These are phyloP conservation scores for Gautieria morchelliformis DNA, from an alignment of 768 basidiomycete species.

Conservation along the genomic window DNA sequence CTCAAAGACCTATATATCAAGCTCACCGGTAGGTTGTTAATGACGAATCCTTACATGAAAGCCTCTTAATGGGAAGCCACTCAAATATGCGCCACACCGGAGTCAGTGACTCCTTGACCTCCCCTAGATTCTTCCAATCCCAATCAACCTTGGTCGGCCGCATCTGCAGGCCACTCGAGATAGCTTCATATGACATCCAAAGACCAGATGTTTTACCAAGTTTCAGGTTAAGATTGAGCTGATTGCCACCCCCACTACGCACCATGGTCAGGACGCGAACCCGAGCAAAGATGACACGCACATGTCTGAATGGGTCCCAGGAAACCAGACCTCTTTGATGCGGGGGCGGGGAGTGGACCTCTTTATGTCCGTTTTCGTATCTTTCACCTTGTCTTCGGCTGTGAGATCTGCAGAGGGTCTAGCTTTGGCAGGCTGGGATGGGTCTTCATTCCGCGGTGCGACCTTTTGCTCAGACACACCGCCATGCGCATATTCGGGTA, in stretches of 20 bases:
- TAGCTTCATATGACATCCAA: conserved; percentile 27
- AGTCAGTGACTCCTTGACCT: not conserved
- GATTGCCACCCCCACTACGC: conserved; percentile 16
- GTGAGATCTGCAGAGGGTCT: conserved; percentile 4
- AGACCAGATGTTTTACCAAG: conserved; percentile 14
- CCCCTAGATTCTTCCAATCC: not conserved
- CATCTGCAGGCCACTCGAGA: conserved; percentile 17
- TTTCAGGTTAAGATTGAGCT: conserved; percentile 6
- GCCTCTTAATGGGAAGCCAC: not conserved
- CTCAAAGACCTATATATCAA: not conserved
- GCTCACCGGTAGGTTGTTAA: not conserved
- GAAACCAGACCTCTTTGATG: conserved; percentile 36
- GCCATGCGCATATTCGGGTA: conserved; percentile 31
- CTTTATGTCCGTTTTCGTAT: too few relatives aligned
- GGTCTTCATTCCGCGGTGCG: not conserved
- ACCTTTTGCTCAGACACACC: not conserved
- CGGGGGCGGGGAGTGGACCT: not conserved
- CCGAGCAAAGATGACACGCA: conserved; percentile 12
- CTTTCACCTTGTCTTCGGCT: not conserved
- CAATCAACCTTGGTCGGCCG: conserved; percentile 5
- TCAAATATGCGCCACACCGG: not conserved
- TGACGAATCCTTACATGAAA: not conserved
- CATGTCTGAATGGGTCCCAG: conserved; percentile 31
- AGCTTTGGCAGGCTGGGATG: not conserved
- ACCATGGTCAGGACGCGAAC: not conserved